phyloP scores from a whole-genome alignment of 148 eudicot genomes.

The Heliamphora exappendiculata region DNA sequence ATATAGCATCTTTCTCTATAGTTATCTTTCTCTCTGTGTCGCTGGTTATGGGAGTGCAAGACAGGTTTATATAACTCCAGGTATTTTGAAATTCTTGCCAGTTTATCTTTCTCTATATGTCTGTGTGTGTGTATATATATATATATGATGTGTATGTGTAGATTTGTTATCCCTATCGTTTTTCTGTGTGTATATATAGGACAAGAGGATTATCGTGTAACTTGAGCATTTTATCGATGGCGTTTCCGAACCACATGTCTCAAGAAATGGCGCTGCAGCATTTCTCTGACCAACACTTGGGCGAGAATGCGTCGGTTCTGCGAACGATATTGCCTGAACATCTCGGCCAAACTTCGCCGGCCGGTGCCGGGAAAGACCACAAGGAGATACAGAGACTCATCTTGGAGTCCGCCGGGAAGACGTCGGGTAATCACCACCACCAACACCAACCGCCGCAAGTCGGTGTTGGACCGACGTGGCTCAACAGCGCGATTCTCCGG shows the following conservation, averaged over 20 bases:
- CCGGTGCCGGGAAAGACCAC: not conserved
- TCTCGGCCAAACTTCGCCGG: conserved; percentile 11
- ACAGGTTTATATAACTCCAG: no score
- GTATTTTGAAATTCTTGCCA: no score
- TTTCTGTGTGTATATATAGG: no score
- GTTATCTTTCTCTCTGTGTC: no score
- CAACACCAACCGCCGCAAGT: conserved; percentile 1
- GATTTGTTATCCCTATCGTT: no score
- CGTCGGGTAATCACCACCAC: conserved; percentile 12
- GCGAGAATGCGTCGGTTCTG: conserved; percentile 16
- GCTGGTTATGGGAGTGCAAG: no score
- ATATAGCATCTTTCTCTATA: no score
- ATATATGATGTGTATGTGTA: no score
- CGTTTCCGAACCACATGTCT: conserved; percentile 30
- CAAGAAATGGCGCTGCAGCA: conserved; percentile 31
- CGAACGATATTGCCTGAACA: conserved; percentile 16
- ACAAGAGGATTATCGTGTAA: not conserved
- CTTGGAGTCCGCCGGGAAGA: conserved; percentile 4
- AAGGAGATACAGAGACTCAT: conserved; percentile 11
- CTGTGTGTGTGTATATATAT: no score
- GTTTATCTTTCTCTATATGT: no score
- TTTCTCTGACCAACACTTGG: conserved; percentile 24
- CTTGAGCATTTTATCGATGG: conserved; percentile 20
- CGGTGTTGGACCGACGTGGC: conserved; percentile 23
- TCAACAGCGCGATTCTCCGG: conserved; percentile 25